A percentile compares a stretch with the other conserved stretches of the same genome.
Evolutionary conservation across 352 stramenopile species (phyloP).

Genomic region (Phytophthora macrochlamydospora): DNA sequence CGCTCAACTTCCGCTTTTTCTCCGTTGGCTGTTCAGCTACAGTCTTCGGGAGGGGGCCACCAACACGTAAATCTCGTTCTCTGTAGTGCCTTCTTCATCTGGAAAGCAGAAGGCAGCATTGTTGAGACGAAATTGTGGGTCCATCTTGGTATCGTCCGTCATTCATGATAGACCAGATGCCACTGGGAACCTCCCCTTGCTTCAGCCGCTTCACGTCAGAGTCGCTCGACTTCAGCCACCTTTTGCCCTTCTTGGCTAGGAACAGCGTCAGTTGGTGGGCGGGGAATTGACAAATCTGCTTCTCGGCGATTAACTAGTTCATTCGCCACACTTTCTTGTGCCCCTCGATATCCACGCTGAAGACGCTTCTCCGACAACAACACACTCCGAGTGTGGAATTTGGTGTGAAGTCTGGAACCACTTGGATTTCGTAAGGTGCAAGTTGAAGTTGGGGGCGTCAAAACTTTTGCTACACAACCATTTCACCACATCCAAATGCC

Average conservation of each 20-base stretch:
- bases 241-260: not conserved
- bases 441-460: no score
- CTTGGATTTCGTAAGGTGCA: no score
- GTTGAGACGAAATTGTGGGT: not conserved
- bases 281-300: not conserved
- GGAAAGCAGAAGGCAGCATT: no score
- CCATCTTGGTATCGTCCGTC: not conserved
- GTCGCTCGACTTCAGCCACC: not conserved
- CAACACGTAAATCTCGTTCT: conserved; percentile 14
- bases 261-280: not conserved
- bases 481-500: no score
- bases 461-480: no score
- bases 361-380: no score
- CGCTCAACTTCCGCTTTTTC: no score
- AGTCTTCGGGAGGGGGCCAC: conserved; percentile 15
- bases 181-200: not conserved
- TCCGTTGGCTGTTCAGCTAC: no score
- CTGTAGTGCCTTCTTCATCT: no score
- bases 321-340: not conserved
- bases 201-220: not conserved
- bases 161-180: not conserved
- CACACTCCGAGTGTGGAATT: no score
- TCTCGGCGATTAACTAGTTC: not conserved
- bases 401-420: no score
- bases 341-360: not conserved